phyloP scores from a whole-genome alignment of 2,329 filamentous ascomycete genomes.

The Colletotrichum kahawae region DNA sequence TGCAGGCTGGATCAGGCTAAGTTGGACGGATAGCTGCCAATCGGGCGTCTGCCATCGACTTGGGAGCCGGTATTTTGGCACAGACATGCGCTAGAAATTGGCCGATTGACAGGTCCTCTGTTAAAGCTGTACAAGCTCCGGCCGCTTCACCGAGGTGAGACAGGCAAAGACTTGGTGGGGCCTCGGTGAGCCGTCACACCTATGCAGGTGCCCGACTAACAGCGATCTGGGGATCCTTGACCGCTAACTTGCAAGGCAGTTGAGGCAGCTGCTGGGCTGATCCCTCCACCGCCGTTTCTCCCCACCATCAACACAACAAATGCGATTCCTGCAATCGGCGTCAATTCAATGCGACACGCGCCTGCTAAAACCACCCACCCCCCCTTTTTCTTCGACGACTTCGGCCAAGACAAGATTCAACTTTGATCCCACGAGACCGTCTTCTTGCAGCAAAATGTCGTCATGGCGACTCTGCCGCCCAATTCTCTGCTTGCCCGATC shows the following conservation, averaged over 20 bases:
- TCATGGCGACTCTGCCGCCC: constrained; percentile 35
- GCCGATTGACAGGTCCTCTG: background rate
- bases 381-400: background rate
- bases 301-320: constrained; percentile 22
- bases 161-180: background rate
- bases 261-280: constrained; percentile 5
- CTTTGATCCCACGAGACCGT: background rate
- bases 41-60: background rate
- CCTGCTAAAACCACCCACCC: background rate
- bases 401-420: background rate
- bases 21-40: background rate
- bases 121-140: background rate
- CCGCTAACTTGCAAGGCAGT: background rate
- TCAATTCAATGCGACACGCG: constrained; percentile 10
- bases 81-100: background rate
- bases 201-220: background rate
- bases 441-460: constrained; percentile 27
- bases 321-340: constrained; percentile 1
- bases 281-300: constrained; percentile 19
- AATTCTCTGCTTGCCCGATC: constrained; percentile 34
- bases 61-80: background rate
- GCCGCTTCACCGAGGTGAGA: background rate
- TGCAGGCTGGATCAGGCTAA: background rate
- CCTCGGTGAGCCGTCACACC: background rate
- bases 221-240: background rate